These are phyloP conservation scores for Fusarium sp. DNA, from an alignment of 2,329 filamentous ascomycete genomes.

Conservation along the genomic window DNA sequence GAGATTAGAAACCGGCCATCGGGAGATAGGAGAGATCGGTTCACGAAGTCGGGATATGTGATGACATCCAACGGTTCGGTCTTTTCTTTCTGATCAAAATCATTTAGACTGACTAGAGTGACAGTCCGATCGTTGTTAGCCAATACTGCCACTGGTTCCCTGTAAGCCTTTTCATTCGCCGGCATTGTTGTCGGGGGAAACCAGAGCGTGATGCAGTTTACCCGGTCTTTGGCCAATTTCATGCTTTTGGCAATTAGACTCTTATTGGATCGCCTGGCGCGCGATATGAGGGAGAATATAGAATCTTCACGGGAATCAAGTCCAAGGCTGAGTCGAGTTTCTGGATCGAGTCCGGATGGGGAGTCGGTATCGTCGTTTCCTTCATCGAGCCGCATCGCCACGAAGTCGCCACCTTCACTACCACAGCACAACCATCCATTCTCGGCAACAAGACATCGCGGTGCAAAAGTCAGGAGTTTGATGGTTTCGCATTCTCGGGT, in stretches of 20 bases:
- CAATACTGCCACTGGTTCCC: conserved; percentile 73
- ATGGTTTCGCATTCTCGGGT: conserved; percentile 79
- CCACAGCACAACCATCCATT: conserved; percentile 92
- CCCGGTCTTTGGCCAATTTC: conserved; percentile 69
- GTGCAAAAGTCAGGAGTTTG: conserved; percentile 75
- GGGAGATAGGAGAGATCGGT: conserved; percentile 93
- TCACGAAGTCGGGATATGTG: conserved; percentile 85
- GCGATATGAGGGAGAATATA: conserved; percentile 53
- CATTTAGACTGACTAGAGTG: conserved; percentile 80
- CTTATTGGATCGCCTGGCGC: conserved; percentile 57
- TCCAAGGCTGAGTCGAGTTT: conserved; percentile 49
- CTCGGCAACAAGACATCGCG: conserved; percentile 88
- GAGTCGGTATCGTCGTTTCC: conserved; percentile 47
- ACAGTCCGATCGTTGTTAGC: conserved; percentile 94
- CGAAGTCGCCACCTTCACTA: conserved; percentile 88
- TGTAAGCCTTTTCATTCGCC: conserved; percentile 56
- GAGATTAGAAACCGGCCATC: conserved; percentile 84
- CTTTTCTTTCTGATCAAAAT: conserved; percentile 60
- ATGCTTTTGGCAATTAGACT: conserved; percentile 62
- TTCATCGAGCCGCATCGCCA: conserved; percentile 75
- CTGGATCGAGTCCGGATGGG: conserved; percentile 49
- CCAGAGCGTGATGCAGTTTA: conserved; percentile 76
- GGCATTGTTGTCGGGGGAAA: conserved; percentile 57
- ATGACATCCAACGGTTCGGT: conserved; percentile 75
- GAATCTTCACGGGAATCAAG: conserved; percentile 52